phyloP scores from a whole-genome alignment of 352 stramenopile genomes.

The Phytophthora pseudosyringae region DNA sequence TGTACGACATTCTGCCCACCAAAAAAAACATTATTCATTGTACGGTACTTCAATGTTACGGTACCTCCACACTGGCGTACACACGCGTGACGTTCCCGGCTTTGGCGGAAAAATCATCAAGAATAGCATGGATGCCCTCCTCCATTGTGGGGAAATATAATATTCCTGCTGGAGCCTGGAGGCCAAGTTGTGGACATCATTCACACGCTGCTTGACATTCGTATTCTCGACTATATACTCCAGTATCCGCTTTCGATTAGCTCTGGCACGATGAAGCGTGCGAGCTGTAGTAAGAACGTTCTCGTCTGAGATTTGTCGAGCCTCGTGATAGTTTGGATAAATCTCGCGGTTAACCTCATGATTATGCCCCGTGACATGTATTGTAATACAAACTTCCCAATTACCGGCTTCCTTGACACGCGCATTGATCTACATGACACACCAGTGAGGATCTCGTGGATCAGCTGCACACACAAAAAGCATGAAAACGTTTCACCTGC shows the following conservation, averaged over 20 bases:
- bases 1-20: not conserved
- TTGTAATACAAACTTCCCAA: constrained; percentile 2
- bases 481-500: not conserved
- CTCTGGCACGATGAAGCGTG: not conserved
- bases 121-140: not conserved
- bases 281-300: too few species aligned
- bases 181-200: constrained; percentile 7
- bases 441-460: not conserved
- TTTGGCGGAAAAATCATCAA: constrained; percentile 1
- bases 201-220: not conserved
- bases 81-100: not conserved
- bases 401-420: not conserved
- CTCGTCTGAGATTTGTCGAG: too few species aligned
- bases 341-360: not conserved
- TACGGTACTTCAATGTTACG: not conserved
- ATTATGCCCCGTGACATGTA: not conserved
- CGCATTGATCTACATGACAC: not conserved
- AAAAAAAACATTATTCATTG: not conserved
- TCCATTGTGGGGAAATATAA: constrained; percentile 6
- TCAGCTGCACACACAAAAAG: not conserved
- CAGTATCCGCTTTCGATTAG: constrained; percentile 1
- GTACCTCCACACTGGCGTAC: not conserved
- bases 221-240: constrained; percentile 6
- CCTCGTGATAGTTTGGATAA: not conserved
- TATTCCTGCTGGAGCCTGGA: not conserved